Evolutionary conservation across 495 filamentous ascomycete genomes (phyloP).

Genomic region (Friedmanniomyces endolithicus): DNA sequence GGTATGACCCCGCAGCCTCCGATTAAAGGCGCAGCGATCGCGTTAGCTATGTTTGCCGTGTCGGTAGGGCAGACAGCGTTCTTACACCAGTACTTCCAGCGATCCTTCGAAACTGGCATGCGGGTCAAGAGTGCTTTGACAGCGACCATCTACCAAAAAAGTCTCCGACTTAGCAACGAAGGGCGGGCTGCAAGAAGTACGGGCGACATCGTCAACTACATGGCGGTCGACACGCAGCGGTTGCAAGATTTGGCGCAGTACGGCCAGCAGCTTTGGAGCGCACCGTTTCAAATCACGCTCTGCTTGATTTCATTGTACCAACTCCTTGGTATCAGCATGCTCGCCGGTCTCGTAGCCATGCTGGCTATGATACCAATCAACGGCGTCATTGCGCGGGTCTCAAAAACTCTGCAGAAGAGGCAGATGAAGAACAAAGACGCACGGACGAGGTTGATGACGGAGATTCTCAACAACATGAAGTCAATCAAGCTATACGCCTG

Average conservation of each 20-base stretch:
- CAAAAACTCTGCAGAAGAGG: constrained; percentile 86
- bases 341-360: constrained; percentile 95
- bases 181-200: constrained; percentile 83
- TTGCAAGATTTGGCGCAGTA: constrained; percentile 92
- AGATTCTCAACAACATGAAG: constrained; percentile 99
- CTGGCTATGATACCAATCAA: constrained; percentile 96
- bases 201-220: constrained; percentile 97
- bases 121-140: constrained; percentile 82
- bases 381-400: constrained; percentile 77
- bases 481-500: constrained; percentile 98
- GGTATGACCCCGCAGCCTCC: constrained; percentile 54
- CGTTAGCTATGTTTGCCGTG: constrained; percentile 80
- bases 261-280: constrained; percentile 87
- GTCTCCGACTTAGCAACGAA: constrained; percentile 81
- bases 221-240: constrained; percentile 94
- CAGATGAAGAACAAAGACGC: constrained; percentile 99
- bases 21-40: constrained; percentile 74
- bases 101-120: constrained; percentile 92
- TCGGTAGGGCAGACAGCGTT: constrained; percentile 70
- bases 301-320: constrained; percentile 95
- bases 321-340: constrained; percentile 82
- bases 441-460: constrained; percentile 83
- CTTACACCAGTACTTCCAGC: constrained; percentile 92
- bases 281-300: constrained; percentile 88
- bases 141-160: constrained; percentile 84